Evolutionary conservation across 1,139 yeast genomes (phyloP), one percentile per base, ranked within the genome.

Genomic region (Debaryomyces nepalensis): DNA sequence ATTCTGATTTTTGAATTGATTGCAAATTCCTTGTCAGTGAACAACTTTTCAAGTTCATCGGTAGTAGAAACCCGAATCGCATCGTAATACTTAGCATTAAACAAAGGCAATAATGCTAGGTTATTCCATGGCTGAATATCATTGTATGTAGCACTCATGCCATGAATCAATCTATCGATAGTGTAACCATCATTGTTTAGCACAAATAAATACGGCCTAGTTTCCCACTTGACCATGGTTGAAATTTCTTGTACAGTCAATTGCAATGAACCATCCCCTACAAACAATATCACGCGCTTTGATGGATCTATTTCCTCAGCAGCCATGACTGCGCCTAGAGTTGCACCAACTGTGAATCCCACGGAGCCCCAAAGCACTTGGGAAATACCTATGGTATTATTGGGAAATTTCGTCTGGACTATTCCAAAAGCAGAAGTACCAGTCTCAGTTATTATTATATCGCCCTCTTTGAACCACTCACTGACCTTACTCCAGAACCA

Each of bases 401-500:
- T 70, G 50, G 96, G 95, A 82, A 84, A 87, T 60, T 80, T 79
- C 33, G 93, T 75, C 61, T 83, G 87, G 54, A 84, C 79, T 53
- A 87, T 82, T 69, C 96, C 96, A 61, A 87, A 87, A 30, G 95
- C 88, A 24, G 95, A 84, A 33, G 96, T 87, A 68, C 96, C 96
- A 37, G 95, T 87, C 66, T 87, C 96, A 45, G 93, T 82, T 54
- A 87, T 75, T 53, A 87, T 79, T 47, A 87, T 76, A 66, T 87
- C 96, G 50, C 91, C 91, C 57, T 83, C 84, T 60, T 77, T 73
- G 60, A 87, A 77, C 84, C 88, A 87, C 36, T 79, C 70, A 31
- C 88, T 79, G 39, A 87, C 74, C 61, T 82, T 77, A 50, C 82
- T 79, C 96, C 96, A 87, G 60, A 87, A 66, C 83, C 87, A 87